phyloP scores from a whole-genome alignment of 2,329 filamentous ascomycete species.

The Neopestalotiopsis rosae region DNA sequence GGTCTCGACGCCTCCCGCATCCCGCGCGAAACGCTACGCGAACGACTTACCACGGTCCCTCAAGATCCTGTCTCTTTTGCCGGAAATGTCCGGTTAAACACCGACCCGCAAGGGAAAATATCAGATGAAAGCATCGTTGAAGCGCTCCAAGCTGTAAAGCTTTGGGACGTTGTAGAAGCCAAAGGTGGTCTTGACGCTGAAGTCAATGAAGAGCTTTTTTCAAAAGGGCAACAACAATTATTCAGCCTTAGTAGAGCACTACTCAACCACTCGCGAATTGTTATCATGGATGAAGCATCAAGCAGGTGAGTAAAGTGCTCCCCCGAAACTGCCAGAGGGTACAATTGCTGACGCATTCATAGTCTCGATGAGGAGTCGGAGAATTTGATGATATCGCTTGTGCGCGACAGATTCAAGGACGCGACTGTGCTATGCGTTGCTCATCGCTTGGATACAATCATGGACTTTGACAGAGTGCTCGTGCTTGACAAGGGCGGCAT shows the following conservation, averaged over 20 bases:
- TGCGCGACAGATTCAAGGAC: conserved; percentile 24
- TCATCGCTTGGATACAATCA: conserved; percentile 42
- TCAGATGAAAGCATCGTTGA: conserved; percentile 48
- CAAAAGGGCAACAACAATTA: conserved; percentile 55
- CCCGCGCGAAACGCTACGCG: conserved; percentile 28
- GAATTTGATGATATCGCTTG: conserved; percentile 11
- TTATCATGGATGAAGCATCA: conserved; percentile 51
- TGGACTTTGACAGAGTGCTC: conserved; percentile 54
- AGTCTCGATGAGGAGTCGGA: conserved; percentile 15
- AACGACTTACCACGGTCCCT: conserved; percentile 48
- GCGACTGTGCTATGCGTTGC: conserved; percentile 51
- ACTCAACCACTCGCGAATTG: conserved; percentile 42
- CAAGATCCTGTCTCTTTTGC: conserved; percentile 58
- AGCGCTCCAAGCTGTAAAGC: conserved; percentile 51
- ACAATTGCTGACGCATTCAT: background rate
- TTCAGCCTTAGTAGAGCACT: conserved; percentile 55
- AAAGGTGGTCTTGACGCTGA: conserved; percentile 43
- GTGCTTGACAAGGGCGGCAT: conserved; percentile 55
- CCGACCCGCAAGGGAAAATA: conserved; percentile 46
- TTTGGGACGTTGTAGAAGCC: conserved; percentile 46
- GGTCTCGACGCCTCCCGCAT: conserved; percentile 40
- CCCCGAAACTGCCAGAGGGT: background rate
- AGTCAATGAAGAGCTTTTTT: conserved; percentile 38
- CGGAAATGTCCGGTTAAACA: conserved; percentile 53
- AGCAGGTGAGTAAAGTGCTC: conserved; percentile 32